Base-by-base conservation (phyloP, 768 basidiomycete species). In the Amylocystis lapponica region DNA sequence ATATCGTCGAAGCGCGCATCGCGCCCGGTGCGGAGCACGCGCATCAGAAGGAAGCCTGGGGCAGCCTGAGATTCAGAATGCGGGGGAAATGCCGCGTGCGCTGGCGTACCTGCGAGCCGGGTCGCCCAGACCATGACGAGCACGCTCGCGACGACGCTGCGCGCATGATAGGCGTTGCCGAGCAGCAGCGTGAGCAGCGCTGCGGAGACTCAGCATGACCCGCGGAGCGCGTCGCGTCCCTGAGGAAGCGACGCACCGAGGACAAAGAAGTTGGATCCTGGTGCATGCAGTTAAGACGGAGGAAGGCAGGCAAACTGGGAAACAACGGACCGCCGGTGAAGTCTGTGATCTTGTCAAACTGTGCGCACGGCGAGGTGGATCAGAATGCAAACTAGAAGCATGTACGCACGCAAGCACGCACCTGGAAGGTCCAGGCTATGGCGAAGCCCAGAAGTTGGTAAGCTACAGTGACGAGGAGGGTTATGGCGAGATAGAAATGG, bases 281-380 rank as follows among this genome's bases (percentile, higher is more conserved):
- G 9, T 42, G n/a, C n/a, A n/a, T n/a, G n/a, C n/a, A n/a, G n/a
- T n/a, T n/a, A n/a, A n/a, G n/a, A n/a, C n/a, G n/a, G n/a, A n/a
- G n/a, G n/a, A n/a, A n/a, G n/a, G n/a, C n/a, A n/a, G n/a, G n/a
- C n/a, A n/a, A n/a, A n/a, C n/a, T n/a, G n/a, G n/a, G 43, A 36
- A 37, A 44, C 49, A 40, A 49, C 64, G 17, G 27, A 71, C 74
- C 72, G 49, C 78, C 78, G 2, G 77, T 81, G 45, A 83, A 78
- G 60, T 83, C 83, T 11, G 82, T 84, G 34, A 84, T 78, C 58
- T 86, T 84, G 62, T 86, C 82, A 52, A 83, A 81, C 65, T 82
- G 44, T 26, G 25, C 16, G n/a, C 25, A 2, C 2, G 14, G 11
- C n/a, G 27, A 9, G 27, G n/a, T 21, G 7, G 13, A n/a, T 20